Evolutionary conservation across 2,329 filamentous ascomycete species (phyloP), one percentile per base, ranked within the genome.

Genomic region (Aspergillus sp.): DNA sequence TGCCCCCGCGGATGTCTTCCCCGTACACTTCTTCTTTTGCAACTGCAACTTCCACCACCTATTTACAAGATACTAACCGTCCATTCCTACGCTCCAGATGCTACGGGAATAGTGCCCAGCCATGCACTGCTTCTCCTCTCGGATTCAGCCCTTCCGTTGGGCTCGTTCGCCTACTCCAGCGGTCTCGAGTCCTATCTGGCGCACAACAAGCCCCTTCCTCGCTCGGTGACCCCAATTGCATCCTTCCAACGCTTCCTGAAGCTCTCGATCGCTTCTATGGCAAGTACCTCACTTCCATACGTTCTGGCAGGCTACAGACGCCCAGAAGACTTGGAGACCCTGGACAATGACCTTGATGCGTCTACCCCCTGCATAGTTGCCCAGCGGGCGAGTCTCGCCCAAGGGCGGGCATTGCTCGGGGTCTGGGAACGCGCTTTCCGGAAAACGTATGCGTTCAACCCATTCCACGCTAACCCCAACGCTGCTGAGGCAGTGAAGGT

Each of bases 81-180:
- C n/a, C 2, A 10, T 12, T 5, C 23, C 17, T 45, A 30, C n/a
- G 19, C 12, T 36, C 25, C 15, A 43, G 39, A 55, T 32, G 36
- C 52, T 23, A 19, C n/a, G 5, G 5, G 17, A 17, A 12, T 45
- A 36, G 30, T 10, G 13, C 53, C 53, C 4, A 43, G 21, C 4
- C 85, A 87, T 69, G 78, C 83, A 25, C 80, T 89, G 10, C 81
- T 88, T 48, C 79, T 88, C 15, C 81, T 89, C 28, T 84, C 86
- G 55, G 86, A 89, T 74, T 88, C 86, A 19, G 86, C 86, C 17
- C 80, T 89, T 1, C 86, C 86, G 1, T 76, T 89, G 2, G 86
- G 86, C 49, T 87, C 86, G 1, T 89, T 89, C 70, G 86, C 86
- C 64, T 89, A 88, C 76, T 87, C 84, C 71, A 85, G 81, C 69